Conservation (phyloP, 805 yeast species). For the Pichia kluyveri region DNA sequence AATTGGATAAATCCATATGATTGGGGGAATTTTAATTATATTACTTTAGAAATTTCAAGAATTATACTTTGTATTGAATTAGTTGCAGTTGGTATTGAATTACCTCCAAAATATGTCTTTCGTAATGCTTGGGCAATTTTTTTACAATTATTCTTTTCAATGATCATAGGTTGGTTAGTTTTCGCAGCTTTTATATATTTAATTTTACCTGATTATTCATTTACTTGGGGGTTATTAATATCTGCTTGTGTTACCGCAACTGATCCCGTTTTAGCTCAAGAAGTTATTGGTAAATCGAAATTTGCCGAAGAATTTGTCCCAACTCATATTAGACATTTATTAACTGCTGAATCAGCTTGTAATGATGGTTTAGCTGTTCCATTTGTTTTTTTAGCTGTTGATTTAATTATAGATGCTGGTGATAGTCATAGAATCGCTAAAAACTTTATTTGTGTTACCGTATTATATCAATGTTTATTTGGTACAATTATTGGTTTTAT, state of each 20-base stretch:
- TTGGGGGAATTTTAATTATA: slow-evolving; percentile 44
- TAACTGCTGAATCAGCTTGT: slow-evolving; percentile 67
- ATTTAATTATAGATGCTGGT: slow-evolving; percentile 41
- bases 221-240: slow-evolving; percentile 46
- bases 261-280: slow-evolving; percentile 64
- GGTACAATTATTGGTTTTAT: slow-evolving; percentile 43
- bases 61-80: slow-evolving; percentile 61
- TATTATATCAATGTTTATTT: slow-evolving; percentile 51
- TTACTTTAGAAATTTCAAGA: slow-evolving; percentile 49
- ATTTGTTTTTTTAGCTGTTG: slow-evolving; percentile 50
- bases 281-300: slow-evolving; percentile 60
- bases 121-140: slow-evolving; percentile 46
- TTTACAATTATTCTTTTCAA: slow-evolving; percentile 51
- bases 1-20: slow-evolving; percentile 44
- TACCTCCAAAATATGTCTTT: slow-evolving; percentile 54
- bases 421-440: slow-evolving; percentile 41
- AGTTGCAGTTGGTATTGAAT: slow-evolving; percentile 59
- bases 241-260: slow-evolving; percentile 72
- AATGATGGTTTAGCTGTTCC: slow-evolving; percentile 69
- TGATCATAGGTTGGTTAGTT: slow-evolving; percentile 61
- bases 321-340: slow-evolving; percentile 44
- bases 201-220: slow-evolving; percentile 46
- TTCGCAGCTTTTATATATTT: slow-evolving; percentile 55
- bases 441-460: slow-evolving; percentile 51
- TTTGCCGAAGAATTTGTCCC: slow-evolving; percentile 52